A percentile compares a stretch with the other conserved stretches of the same genome.
Conservation (phyloP, 148 eudicot species). For the Rhododendron simsii region DNA sequence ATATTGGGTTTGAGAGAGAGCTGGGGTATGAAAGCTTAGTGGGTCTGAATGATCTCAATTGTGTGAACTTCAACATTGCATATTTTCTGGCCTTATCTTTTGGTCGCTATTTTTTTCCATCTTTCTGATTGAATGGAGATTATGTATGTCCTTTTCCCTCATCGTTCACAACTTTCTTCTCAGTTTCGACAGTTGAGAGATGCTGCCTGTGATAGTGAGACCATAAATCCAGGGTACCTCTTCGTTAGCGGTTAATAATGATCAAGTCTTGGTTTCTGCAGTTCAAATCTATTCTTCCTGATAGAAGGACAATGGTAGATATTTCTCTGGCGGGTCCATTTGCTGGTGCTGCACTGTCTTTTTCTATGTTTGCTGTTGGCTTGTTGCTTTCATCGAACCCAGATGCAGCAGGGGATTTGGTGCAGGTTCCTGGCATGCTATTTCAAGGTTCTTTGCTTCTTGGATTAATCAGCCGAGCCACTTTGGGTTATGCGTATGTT, state of each 20-base stretch:
- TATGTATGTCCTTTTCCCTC: neutral
- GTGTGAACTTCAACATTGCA: neutral
- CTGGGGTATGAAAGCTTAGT: neutral
- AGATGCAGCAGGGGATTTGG: conserved; percentile 64
- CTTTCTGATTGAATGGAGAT: neutral
- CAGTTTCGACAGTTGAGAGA: neutral
- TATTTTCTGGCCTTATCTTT: neutral
- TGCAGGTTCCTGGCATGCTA: conserved; percentile 84
- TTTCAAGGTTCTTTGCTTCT: conserved; percentile 99
- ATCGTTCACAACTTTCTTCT: neutral
- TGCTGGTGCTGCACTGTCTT: conserved; percentile 84
- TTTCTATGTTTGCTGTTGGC: conserved; percentile 90
- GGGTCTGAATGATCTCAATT: neutral
- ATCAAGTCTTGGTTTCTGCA: conserved; percentile 27
- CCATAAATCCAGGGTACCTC: neutral
- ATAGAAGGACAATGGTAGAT: conserved; percentile 81
- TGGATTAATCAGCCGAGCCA: conserved; percentile 84
- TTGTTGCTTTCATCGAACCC: conserved; percentile 79
- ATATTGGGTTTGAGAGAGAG: neutral
- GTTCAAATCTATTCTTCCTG: conserved; percentile 98
- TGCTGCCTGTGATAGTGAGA: neutral
- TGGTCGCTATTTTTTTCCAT: neutral
- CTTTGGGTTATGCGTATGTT: conserved; percentile 90
- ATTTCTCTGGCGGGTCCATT: conserved; percentile 92
- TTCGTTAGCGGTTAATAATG: conserved; percentile 7